These are phyloP conservation scores for Hypoxylon sp. DNA, from an alignment of 2,329 filamentous ascomycete species.

Conservation along the genomic window DNA sequence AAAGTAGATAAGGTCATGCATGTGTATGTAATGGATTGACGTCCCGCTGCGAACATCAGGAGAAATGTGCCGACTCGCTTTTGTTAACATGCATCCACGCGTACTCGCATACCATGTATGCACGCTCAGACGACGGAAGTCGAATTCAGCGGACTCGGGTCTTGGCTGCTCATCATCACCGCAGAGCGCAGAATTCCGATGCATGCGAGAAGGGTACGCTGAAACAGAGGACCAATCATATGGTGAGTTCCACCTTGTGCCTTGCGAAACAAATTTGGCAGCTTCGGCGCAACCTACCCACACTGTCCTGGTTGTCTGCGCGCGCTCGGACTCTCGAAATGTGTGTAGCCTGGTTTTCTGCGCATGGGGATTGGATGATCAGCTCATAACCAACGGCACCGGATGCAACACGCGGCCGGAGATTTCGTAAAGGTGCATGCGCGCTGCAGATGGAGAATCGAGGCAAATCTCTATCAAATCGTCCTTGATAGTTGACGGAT, in stretches of 20 bases:
- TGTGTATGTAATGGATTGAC: constrained; percentile 22
- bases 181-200: constrained; percentile 10
- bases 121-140: constrained; percentile 36
- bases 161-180: constrained; percentile 33
- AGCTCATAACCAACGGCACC: constrained; percentile 38
- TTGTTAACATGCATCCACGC: constrained; percentile 18
- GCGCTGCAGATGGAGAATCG: constrained; percentile 17
- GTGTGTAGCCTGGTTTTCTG: constrained; percentile 18
- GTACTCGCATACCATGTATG: constrained; percentile 27
- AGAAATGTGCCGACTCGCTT: constrained; percentile 30
- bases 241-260: not conserved
- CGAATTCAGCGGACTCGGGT: constrained; percentile 15
- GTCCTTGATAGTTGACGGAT: constrained; percentile 15
- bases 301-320: constrained; percentile 11
- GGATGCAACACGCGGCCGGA: constrained; percentile 34
- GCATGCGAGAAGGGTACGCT: constrained; percentile 18
- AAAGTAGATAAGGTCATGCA: constrained; percentile 2
- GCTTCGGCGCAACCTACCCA: constrained; percentile 21
- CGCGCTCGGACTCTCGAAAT: constrained; percentile 28
- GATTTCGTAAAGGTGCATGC: constrained; percentile 29
- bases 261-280: constrained; percentile 29
- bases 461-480: constrained; percentile 7
- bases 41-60: constrained; percentile 20
- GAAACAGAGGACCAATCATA: constrained; percentile 32
- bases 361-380: constrained; percentile 26